A percentile compares a stretch with the other conserved stretches of the same genome.
phyloP scores from a whole-genome alignment of 2,329 filamentous ascomycete genomes.

The Botrytis elliptica region DNA sequence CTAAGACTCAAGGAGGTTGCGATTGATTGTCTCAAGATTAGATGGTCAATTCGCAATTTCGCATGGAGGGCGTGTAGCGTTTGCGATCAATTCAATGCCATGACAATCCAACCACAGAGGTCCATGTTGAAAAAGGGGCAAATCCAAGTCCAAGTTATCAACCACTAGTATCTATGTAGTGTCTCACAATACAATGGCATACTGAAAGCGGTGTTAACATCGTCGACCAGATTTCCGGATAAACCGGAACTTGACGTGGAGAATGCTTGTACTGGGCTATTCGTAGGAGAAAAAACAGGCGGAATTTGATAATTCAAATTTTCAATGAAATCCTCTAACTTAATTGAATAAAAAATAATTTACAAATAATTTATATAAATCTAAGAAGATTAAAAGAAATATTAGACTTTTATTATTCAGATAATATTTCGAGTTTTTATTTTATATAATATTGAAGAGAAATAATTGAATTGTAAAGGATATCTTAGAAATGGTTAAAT shows the following conservation, averaged over 20 bases:
- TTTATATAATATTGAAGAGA: too few species aligned
- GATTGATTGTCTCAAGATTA: background rate
- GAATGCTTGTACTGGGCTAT: background rate
- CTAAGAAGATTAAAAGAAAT: too few species aligned
- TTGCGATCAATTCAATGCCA: background rate
- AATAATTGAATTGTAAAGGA: too few species aligned
- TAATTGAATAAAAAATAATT: too few species aligned
- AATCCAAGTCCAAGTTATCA: background rate
- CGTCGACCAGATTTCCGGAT: background rate
- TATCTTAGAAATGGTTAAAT: too few species aligned
- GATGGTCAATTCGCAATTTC: background rate
- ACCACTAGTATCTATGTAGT: background rate
- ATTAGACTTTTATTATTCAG: too few species aligned
- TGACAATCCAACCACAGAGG: background rate
- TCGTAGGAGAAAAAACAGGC: too few species aligned
- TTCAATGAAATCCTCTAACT: too few species aligned
- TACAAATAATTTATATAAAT: too few species aligned
- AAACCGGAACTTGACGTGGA: background rate
- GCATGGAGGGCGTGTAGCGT: background rate
- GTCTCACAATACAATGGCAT: background rate
- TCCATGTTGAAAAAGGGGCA: too few species aligned
- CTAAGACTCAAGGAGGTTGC: background rate
- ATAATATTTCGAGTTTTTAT: too few species aligned
- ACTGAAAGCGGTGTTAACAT: background rate
- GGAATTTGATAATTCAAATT: too few species aligned